A percentile compares a stretch with the other conserved stretches of the same genome.
phyloP scores from a whole-genome alignment of 257 asterid genomes.

The Ajuga chamaepitys region DNA sequence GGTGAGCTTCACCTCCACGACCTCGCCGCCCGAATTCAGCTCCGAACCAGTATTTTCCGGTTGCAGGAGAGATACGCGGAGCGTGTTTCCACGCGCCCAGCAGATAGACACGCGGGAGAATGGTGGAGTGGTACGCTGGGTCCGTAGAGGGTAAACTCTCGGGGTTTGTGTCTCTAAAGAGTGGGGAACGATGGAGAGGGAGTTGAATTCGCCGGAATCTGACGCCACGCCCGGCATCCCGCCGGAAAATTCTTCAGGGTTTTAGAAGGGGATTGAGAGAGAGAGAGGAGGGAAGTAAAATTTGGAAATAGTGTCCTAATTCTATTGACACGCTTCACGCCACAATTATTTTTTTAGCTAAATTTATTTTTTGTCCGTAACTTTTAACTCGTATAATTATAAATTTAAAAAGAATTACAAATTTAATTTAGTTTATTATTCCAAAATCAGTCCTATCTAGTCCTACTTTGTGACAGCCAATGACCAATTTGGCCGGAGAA shows the following conservation, averaged over 20 bases:
- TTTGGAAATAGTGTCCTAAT: background rate
- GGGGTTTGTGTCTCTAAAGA: slow-evolving; percentile 30
- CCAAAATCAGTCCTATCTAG: no score
- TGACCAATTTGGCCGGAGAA: no score
- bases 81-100: slow-evolving; percentile 93
- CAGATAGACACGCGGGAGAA: slow-evolving; percentile 55
- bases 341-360: no score
- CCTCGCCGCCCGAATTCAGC: slow-evolving; percentile 46
- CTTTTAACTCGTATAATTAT: no score
- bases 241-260: slow-evolving; percentile 41
- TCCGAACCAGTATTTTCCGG: slow-evolving; percentile 15
- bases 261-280: slow-evolving; percentile 18
- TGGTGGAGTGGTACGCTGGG: slow-evolving; percentile 46
- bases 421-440: no score
- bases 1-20: slow-evolving; percentile 64
- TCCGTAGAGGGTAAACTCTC: slow-evolving; percentile 39
- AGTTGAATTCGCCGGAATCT: slow-evolving; percentile 40
- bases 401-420: no score
- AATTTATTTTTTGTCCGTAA: no score
- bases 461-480: no score
- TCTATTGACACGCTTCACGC: no score
- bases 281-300: background rate
- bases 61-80: slow-evolving; percentile 63
- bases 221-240: slow-evolving; percentile 64
- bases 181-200: slow-evolving; percentile 41